Base-by-base conservation (phyloP, 106 monocot species). In the Acanthochlamys bracteata region DNA sequence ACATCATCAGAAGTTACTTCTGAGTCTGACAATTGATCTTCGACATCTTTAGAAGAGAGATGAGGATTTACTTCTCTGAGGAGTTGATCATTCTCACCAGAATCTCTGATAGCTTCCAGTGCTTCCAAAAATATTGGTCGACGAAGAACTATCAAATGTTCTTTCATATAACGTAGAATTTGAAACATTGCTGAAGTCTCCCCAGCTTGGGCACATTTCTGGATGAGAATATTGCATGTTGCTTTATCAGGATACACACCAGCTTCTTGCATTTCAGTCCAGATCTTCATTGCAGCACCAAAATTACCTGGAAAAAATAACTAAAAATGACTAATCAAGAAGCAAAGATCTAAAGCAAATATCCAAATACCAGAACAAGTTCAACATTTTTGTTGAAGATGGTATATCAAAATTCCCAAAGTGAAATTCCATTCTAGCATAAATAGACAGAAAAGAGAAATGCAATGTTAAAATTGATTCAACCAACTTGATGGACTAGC, bases 11-110 rank as follows among this genome's bases (percentile, higher is more conserved):
- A 22, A 55, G 39, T 52, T 52, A 19, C 10, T 59, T 72, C 69
- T 60, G 64, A 76, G 20, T 66, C 55, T 8, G 22, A 59, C 2
- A 13, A 24, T 63, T 79, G 73, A 59, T 77, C 58, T 58, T 77
- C 75, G n/a, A 71, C 68, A 66, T 79, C 82, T 75, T 84, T 82
- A 67, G 63, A 66, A 57, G 79, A 71, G 14, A 92, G 78, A 68
- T 93, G 88, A 73, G 84, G 84, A 43, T 85, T 84, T 58, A 80
- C 87, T 74, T 85, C 84, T 55, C 85, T 74, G n/a, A 93, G 88
- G 19, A 93, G 88, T 71, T 54, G 20, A 60, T 85, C 80, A 66
- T 65, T 83, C 58, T 75, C 71, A 41, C 80, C 71, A 20, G 43
- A 64, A 17, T 1, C 64, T 55, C 71, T 85, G 46, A 88, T 66